Evolutionary conservation across 169 alveolate genomes (phyloP).

Genomic region (Fabrea salina): DNA sequence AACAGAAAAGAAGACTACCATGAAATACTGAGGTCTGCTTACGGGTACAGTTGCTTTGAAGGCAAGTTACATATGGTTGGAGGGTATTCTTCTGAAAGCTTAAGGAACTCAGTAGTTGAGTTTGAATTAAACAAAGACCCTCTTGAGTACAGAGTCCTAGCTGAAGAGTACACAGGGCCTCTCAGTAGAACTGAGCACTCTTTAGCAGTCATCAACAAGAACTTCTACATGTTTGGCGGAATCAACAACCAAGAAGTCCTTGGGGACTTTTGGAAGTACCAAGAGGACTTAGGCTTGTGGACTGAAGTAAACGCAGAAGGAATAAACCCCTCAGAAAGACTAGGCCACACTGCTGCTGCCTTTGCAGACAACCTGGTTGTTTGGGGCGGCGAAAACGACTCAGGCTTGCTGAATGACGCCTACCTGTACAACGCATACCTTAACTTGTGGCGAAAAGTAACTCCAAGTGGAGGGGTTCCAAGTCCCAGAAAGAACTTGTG

Average conservation of each 20-base stretch:
- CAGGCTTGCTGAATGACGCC: background rate
- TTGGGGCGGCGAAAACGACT: background rate
- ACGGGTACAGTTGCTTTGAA: no score
- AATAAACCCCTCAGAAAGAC: background rate
- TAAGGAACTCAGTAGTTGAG: no score
- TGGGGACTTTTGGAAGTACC: slow-evolving; percentile 9
- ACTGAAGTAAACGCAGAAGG: background rate
- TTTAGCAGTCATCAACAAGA: no score
- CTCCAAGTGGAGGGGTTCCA: background rate
- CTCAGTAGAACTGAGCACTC: no score
- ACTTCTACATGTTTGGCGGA: slow-evolving; percentile 18
- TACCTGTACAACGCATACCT: background rate
- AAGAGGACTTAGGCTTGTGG: background rate
- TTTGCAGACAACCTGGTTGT: background rate
- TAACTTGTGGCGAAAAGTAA: background rate
- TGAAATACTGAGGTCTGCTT: no score
- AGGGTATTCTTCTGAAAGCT: no score
- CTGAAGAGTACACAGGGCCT: no score
- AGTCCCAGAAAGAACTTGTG: background rate
- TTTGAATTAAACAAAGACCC: no score
- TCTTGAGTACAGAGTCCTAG: no score
- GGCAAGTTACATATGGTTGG: no score
- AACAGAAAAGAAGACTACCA: no score
- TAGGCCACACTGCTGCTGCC: background rate
- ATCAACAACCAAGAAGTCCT: background rate